phyloP scores from a whole-genome alignment of 2,329 filamentous ascomycete species.

The Penicillium sp. region DNA sequence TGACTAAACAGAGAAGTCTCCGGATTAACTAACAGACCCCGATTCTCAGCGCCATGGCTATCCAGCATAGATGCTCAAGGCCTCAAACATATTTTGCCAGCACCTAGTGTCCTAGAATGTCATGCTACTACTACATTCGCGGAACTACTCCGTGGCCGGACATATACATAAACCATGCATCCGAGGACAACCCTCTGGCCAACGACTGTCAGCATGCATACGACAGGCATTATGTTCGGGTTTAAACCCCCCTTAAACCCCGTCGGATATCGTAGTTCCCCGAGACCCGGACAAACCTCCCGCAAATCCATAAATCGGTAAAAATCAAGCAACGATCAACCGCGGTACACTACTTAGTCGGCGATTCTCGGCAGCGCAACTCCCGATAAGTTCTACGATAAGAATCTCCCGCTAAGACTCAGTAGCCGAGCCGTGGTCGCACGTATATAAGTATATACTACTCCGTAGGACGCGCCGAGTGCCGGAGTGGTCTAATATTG shows the following conservation, averaged over 20 bases:
- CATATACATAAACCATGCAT: background rate
- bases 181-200: background rate
- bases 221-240: background rate
- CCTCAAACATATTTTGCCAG: background rate
- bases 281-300: conserved; percentile 5
- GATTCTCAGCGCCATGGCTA: background rate
- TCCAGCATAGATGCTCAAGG: background rate
- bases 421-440: conserved; percentile 11
- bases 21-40: background rate
- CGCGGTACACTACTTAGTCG: conserved; percentile 1
- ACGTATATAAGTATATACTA: background rate
- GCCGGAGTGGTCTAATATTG: background rate
- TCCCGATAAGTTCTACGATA: background rate
- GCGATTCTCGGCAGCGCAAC: background rate
- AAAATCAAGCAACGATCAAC: background rate
- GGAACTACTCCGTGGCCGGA: background rate
- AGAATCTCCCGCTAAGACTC: background rate
- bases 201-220: background rate
- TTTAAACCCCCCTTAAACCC: background rate
- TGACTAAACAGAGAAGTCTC: background rate
- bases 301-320: background rate
- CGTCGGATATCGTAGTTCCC: background rate
- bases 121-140: background rate
- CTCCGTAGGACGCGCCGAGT: background rate
- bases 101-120: background rate